A percentile compares a stretch with the other conserved stretches of the same genome.
Evolutionary conservation across 176 grass and related monocot genomes (phyloP).

Genomic region (Eleusine indica): DNA sequence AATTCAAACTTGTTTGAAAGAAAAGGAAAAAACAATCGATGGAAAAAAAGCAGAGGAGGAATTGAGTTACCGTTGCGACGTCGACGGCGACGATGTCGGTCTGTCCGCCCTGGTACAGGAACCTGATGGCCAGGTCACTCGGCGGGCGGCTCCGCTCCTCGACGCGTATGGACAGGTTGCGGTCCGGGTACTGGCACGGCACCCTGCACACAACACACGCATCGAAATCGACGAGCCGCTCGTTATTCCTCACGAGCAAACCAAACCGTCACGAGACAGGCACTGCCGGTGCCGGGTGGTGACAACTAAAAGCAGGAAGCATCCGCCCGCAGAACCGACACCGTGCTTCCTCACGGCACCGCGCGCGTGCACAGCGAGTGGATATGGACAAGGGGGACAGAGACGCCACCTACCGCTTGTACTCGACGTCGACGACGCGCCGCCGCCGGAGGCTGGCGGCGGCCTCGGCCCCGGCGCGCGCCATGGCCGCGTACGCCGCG

Average conservation of each 20-base stretch:
- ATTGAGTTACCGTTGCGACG: slow-evolving; percentile 53
- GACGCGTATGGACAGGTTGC: slow-evolving; percentile 68
- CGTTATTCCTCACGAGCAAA: background rate
- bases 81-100: slow-evolving; percentile 85
- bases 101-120: slow-evolving; percentile 78
- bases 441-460: slow-evolving; percentile 41
- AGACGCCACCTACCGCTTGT: slow-evolving; percentile 45
- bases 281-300: too few relatives aligned
- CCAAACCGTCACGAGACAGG: too few relatives aligned
- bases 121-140: slow-evolving; percentile 49
- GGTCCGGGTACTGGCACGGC: slow-evolving; percentile 62
- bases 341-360: slow-evolving; percentile 2
- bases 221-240: background rate
- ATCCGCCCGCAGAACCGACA: background rate
- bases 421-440: slow-evolving; percentile 63
- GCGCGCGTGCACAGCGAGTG: background rate
- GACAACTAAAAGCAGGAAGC: too few relatives aligned
- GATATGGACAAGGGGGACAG: background rate
- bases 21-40: too few relatives aligned
- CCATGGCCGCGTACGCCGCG: slow-evolving; percentile 68
- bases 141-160: slow-evolving; percentile 55
- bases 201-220: slow-evolving; percentile 35
- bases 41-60: background rate
- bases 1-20: background rate
- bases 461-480: slow-evolving; percentile 22